Conservation (phyloP, 169 alveolate species). For the Babesia microti region DNA sequence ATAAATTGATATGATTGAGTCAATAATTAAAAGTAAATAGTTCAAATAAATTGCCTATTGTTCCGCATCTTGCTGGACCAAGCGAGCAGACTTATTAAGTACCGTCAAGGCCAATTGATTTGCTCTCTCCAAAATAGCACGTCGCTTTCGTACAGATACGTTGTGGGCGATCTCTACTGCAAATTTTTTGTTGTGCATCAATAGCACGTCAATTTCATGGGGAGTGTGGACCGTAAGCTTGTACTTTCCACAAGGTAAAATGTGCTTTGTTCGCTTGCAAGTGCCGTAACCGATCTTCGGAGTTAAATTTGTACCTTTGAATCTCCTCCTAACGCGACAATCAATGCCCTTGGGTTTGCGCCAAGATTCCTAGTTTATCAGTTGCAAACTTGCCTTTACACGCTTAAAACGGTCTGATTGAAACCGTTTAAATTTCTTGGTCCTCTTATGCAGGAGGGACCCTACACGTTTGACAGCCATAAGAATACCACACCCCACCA, state of each 20-base stretch:
- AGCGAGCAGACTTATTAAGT: slow-evolving; percentile 74
- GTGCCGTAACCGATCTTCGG: slow-evolving; percentile 96
- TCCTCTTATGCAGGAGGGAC: slow-evolving; percentile 80
- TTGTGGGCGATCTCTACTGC: slow-evolving; percentile 87
- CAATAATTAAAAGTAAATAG: background rate
- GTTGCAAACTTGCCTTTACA: slow-evolving; percentile 65
- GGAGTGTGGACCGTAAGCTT: slow-evolving; percentile 79
- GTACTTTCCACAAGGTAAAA: slow-evolving; percentile 85
- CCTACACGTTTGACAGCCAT: slow-evolving; percentile 72
- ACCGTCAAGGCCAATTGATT: slow-evolving; percentile 83
- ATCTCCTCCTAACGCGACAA: slow-evolving; percentile 89
- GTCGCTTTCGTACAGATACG: slow-evolving; percentile 82
- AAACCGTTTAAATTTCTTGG: slow-evolving; percentile 85
- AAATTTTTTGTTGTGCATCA: slow-evolving; percentile 89
- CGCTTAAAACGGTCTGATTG: slow-evolving; percentile 88
- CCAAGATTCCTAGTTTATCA: slow-evolving; percentile 72
- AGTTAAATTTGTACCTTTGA: slow-evolving; percentile 84
- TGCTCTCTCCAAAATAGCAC: slow-evolving; percentile 85
- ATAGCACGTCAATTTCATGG: slow-evolving; percentile 82
- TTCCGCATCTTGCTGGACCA: slow-evolving; percentile 58
- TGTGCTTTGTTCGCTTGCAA: slow-evolving; percentile 81
- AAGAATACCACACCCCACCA: too few species aligned
- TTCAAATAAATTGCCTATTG: slow-evolving; percentile 15
- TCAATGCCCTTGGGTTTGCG: slow-evolving; percentile 96
- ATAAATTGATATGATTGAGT: background rate